Base-by-base conservation (phyloP, 1,139 yeast genomes). In the Protomyces gravidus region DNA sequence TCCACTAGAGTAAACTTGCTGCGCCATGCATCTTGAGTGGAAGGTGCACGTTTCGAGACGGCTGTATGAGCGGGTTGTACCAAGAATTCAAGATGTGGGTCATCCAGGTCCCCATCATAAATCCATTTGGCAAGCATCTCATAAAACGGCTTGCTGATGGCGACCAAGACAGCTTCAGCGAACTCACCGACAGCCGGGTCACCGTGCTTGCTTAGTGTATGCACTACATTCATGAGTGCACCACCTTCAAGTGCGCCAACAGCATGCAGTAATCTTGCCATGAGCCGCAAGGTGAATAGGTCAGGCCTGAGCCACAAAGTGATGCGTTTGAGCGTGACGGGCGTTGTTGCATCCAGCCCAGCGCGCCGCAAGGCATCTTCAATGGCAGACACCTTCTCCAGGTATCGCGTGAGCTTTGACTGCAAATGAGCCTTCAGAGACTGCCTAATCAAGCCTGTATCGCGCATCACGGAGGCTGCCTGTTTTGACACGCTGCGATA, bases 101-200 rank as follows among this genome's bases (percentile, higher is more conserved):
- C 80, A 45, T 75, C 73, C 21, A 89, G 70, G 58, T 80, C 83
- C 1, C 97, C 97, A 55, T 79, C 74, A 1, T 82, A 71, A 2
- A 88, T 71, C 97, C 97, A 90, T 50, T 77, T 77, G 55, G 78
- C 78, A 3, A 87, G 67, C 33, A 83, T 76, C 50, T 80, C 83
- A 63, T 78, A 80, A 68, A 88, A 89, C 1, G 95, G 89, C 11
- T 73, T 73, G 0, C 81, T 73, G 3, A 83, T 76, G 45, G 75
- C 75, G 3, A 70, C 63, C 62, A 85, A 79, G n/a, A 86, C 72
- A 5, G 73, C 67, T 0, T 62, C 59, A 0, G 87, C 75, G 40
- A 82, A 70, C 1, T 69, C 66, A 33, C 75, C 69, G 1, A 89
- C 75, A 5, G 75, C 66, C 11, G 70, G 65, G 67, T 90, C 95